These are phyloP conservation scores for Gentiana dahurica DNA, from an alignment of 257 asterid genomes.

Conservation along the genomic window DNA sequence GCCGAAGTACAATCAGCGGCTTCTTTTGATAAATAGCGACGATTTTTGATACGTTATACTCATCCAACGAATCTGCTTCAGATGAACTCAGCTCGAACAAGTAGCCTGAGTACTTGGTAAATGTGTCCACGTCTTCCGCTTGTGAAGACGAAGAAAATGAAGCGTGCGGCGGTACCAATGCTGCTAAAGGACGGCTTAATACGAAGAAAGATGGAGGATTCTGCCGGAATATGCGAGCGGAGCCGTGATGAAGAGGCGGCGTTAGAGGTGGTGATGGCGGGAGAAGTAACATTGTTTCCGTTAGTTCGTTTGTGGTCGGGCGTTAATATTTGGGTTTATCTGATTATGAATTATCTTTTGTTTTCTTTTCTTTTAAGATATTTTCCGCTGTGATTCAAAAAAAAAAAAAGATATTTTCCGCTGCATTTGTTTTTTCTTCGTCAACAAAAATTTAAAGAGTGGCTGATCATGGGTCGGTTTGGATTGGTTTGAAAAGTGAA, in stretches of 20 bases:
- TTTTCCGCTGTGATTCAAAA: no score
- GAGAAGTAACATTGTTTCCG: conserved; percentile 9
- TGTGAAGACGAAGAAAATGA: conserved; percentile 14
- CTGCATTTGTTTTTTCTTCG: no score
- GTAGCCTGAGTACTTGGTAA: conserved; percentile 79
- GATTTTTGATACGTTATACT: conserved; percentile 50
- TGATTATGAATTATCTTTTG: neutral
- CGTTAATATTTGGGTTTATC: neutral
- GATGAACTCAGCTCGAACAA: conserved; percentile 59
- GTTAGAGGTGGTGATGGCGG: conserved; percentile 13
- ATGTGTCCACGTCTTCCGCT: conserved; percentile 50
- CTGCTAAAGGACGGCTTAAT: conserved; percentile 14
- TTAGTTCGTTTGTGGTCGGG: conserved; percentile 6
- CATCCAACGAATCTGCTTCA: conserved; percentile 67
- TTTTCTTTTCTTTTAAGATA: no score
- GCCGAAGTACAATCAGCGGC: conserved; percentile 67
- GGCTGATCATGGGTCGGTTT: no score
- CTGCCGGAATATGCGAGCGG: conserved; percentile 4
- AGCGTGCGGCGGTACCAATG: conserved; percentile 13
- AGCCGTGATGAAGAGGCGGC: conserved; percentile 12
- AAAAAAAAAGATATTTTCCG: no score
- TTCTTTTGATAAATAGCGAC: conserved; percentile 52
- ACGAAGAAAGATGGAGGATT: conserved; percentile 5
- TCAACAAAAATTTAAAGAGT: no score
- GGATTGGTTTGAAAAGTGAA: no score